Conservation (phyloP, 2,329 filamentous ascomycete genomes). For the Diplodia mutila region DNA sequence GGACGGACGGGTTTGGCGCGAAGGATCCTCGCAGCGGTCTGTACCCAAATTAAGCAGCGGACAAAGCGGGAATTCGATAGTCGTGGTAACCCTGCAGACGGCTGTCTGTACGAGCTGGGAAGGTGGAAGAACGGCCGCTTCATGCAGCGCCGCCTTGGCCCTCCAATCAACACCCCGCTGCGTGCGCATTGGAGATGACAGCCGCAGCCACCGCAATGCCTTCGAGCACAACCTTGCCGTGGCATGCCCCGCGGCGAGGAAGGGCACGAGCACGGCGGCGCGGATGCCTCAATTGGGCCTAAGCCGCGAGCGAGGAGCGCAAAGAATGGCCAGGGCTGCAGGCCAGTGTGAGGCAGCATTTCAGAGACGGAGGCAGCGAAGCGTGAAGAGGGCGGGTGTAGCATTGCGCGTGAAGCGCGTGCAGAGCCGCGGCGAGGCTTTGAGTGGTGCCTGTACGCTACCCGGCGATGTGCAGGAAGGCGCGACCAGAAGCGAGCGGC, state of each 20-base stretch:
- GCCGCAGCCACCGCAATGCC: not conserved
- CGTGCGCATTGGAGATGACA: not conserved
- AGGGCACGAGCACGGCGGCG: not conserved
- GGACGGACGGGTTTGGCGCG: not conserved
- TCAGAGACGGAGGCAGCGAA: too few species aligned
- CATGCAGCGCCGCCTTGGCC: not conserved
- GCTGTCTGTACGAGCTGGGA: slow-evolving; percentile 2
- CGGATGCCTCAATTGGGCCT: not conserved
- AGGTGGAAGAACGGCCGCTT: slow-evolving; percentile 4
- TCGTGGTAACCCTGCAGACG: not conserved
- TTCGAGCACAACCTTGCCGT: not conserved
- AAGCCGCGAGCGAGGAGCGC: not conserved
- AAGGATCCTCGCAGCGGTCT: slow-evolving; percentile 1
- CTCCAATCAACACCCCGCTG: not conserved
- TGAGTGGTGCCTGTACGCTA: not conserved
- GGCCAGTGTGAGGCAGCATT: not conserved
- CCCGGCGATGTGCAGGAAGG: not conserved
- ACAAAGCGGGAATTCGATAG: slow-evolving; percentile 20
- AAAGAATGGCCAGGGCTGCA: not conserved
- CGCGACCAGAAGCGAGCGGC: not conserved
- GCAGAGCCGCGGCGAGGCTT: not conserved
- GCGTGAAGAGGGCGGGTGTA: slow-evolving; percentile 1
- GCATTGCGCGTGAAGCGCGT: not conserved
- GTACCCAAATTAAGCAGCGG: slow-evolving; percentile 15
- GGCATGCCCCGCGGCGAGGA: not conserved